Evolutionary conservation across 139 green algal genomes (phyloP).

Genomic region (Coelastrella sp.): DNA sequence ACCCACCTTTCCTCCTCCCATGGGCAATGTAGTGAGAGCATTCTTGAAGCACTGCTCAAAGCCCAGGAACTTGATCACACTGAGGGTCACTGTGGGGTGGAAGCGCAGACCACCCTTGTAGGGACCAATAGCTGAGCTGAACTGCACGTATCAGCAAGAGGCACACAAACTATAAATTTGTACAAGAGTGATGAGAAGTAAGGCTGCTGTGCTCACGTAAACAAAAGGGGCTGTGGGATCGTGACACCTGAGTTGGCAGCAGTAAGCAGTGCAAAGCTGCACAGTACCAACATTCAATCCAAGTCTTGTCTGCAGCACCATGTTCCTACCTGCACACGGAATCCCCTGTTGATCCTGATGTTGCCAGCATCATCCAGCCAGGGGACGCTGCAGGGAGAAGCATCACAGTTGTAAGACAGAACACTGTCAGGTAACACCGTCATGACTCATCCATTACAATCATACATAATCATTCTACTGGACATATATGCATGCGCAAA

Average conservation of each 20-base stretch:
- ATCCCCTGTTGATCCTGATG: conserved; percentile 78
- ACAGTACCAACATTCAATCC: too few relatives aligned
- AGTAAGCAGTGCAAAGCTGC: too few relatives aligned
- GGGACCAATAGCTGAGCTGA: conserved; percentile 81
- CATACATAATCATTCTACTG: too few relatives aligned
- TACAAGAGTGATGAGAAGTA: too few relatives aligned
- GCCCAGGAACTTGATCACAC: conserved; percentile 87
- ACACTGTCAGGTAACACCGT: too few relatives aligned
- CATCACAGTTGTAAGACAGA: too few relatives aligned
- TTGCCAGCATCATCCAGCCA: conserved; percentile 70
- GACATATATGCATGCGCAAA: too few relatives aligned
- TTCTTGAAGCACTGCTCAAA: conserved; percentile 87
- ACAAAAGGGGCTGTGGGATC: too few relatives aligned
- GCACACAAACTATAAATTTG: neutral
- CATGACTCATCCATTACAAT: too few relatives aligned
- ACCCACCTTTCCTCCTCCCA: conserved; percentile 78
- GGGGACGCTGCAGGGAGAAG: conserved; percentile 52
- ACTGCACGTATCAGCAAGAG: conserved; percentile 79
- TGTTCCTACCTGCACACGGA: conserved; percentile 70
- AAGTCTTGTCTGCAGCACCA: neutral
- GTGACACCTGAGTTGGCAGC: too few relatives aligned
- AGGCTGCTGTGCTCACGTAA: too few relatives aligned
- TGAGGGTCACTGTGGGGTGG: conserved; percentile 83
- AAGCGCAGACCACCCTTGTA: conserved; percentile 92
- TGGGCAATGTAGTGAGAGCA: conserved; percentile 81